These are phyloP conservation scores for Alternaria consortialis DNA, from an alignment of 2,329 filamentous ascomycete genomes.

Conservation along the genomic window DNA sequence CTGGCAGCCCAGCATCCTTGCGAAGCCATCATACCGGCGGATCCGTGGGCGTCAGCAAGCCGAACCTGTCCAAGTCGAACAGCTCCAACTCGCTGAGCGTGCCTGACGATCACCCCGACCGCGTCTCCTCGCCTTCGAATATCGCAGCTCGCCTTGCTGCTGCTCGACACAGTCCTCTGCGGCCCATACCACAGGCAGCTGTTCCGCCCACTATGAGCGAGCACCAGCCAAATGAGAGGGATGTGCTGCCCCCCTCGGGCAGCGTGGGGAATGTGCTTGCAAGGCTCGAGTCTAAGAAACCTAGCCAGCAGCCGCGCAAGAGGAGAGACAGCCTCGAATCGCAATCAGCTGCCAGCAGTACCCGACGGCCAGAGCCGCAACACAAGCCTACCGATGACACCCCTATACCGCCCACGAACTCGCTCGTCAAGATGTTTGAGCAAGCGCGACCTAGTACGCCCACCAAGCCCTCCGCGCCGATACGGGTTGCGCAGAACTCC, in stretches of 20 bases:
- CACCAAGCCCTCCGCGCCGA: conserved; percentile 24
- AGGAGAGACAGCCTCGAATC: conserved; percentile 28
- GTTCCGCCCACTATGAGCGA: conserved; percentile 29
- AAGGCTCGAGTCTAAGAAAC: conserved; percentile 37
- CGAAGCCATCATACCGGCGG: conserved; percentile 44
- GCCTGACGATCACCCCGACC: conserved; percentile 38
- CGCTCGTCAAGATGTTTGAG: conserved; percentile 76
- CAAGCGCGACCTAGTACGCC: conserved; percentile 50
- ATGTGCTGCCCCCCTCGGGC: conserved; percentile 43
- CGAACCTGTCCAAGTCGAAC: conserved; percentile 38
- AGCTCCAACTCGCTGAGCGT: conserved; percentile 45
- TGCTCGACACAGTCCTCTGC: conserved; percentile 64
- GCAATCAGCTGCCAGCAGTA: conserved; percentile 22
- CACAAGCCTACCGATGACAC: conserved; percentile 62
- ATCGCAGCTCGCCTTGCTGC: conserved; percentile 70
- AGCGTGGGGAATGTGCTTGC: conserved; percentile 47
- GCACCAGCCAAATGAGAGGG: conserved; percentile 35
- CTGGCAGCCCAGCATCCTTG: conserved; percentile 36
- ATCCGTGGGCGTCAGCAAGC: conserved; percentile 35
- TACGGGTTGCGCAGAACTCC: conserved; percentile 32
- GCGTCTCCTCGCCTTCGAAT: conserved; percentile 65
- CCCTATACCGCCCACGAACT: conserved; percentile 68
- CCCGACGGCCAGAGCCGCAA: conserved; percentile 2
- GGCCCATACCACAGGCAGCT: conserved; percentile 29
- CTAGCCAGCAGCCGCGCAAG: conserved; percentile 24